Evolutionary conservation across 164 flowering plant genomes (phyloP).

Genomic region (Macadamia integrifolia): DNA sequence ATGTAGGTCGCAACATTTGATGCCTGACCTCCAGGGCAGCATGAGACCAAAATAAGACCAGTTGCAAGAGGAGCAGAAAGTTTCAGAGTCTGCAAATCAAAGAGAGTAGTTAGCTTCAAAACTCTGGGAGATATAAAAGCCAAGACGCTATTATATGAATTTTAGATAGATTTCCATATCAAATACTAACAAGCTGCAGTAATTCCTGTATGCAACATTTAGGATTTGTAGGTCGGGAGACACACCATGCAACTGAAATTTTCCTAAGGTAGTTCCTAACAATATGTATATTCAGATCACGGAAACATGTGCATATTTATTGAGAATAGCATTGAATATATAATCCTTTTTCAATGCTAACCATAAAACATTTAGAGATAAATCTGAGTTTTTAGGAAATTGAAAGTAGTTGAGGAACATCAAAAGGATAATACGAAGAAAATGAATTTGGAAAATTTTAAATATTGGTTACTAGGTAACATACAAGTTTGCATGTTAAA

Average conservation of each 20-base stretch:
- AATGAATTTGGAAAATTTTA: neutral
- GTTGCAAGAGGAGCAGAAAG: constrained; percentile 96
- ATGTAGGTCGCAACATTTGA: constrained; percentile 98
- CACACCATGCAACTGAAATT: too few relatives aligned
- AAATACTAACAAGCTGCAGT: neutral
- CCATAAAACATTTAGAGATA: neutral
- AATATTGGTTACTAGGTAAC: neutral
- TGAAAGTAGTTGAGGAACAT: neutral
- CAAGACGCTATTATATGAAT: neutral
- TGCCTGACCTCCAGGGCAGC: constrained; percentile 99
- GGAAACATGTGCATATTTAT: too few relatives aligned
- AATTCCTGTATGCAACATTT: neutral
- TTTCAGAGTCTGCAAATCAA: constrained; percentile 58
- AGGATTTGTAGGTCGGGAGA: too few relatives aligned
- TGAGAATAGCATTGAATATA: too few relatives aligned
- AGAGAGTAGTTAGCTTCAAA: constrained; percentile 7
- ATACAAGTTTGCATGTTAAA: too few relatives aligned
- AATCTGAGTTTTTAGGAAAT: neutral
- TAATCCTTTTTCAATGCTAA: too few relatives aligned
- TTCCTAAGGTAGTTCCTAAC: too few relatives aligned
- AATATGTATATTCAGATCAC: too few relatives aligned
- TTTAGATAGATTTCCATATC: neutral
- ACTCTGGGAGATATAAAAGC: neutral
- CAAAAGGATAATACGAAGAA: neutral
- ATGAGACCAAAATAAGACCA: constrained; percentile 95